Percentiles rank a stretch among this genome's conserved stretches.
phyloP scores from a whole-genome alignment of 768 basidiomycete genomes.

The Mycena floridula region DNA sequence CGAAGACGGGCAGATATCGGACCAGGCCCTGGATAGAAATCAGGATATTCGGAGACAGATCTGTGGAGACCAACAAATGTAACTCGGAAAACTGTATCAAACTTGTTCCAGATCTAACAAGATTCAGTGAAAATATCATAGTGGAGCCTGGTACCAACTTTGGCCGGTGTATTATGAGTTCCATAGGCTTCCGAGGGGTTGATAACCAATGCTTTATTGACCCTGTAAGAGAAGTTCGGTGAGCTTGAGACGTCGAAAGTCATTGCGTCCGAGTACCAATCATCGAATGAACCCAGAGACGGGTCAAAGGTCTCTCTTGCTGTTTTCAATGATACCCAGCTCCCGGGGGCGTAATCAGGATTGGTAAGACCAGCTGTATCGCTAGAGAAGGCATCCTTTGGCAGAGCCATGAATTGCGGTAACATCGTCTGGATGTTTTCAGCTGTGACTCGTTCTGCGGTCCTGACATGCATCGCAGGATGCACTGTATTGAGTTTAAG shows the following conservation, averaged over 20 bases:
- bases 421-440: conserved; percentile 33
- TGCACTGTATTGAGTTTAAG: conserved; percentile 50
- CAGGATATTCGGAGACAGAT: not conserved
- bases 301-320: conserved; percentile 49
- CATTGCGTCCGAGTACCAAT: conserved; percentile 53
- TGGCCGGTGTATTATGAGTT: conserved; percentile 63
- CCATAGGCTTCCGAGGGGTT: conserved; percentile 67
- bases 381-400: conserved; percentile 25
- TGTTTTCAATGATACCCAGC: conserved; percentile 49
- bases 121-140: not conserved
- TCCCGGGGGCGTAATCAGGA: conserved; percentile 31
- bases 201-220: conserved; percentile 25
- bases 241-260: too few relatives aligned
- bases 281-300: conserved; percentile 60
- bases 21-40: conserved; percentile 29
- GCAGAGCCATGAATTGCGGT: conserved; percentile 51
- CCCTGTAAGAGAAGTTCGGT: too few relatives aligned
- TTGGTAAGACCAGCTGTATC: conserved; percentile 30
- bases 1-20: conserved; percentile 51
- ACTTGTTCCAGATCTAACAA: conserved; percentile 71
- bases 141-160: conserved; percentile 31
- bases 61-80: conserved; percentile 35
- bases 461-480: conserved; percentile 54
- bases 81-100: conserved; percentile 46
- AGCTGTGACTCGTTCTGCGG: conserved; percentile 30